A percentile compares a stretch with the other conserved stretches of the same genome.
phyloP scores from a whole-genome alignment of 106 monocot species.

The Allium fistulosum region DNA sequence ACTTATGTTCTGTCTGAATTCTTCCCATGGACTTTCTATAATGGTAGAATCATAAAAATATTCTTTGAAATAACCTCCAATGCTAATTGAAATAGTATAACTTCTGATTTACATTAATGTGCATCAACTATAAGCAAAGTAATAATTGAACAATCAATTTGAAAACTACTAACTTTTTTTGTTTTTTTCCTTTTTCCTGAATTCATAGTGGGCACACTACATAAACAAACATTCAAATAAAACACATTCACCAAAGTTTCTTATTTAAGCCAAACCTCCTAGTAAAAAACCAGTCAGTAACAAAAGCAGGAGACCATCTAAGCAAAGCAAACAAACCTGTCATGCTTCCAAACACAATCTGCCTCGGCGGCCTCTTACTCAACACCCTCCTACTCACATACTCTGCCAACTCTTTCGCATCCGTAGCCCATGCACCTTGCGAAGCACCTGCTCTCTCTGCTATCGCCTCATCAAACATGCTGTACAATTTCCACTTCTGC shows the following conservation, averaged over 20 bases:
- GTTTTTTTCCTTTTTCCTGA: too few relatives aligned
- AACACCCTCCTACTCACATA: slow-evolving; percentile 22
- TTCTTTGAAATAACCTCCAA: too few relatives aligned
- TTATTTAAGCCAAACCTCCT: slow-evolving; percentile 31
- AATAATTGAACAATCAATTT: too few relatives aligned
- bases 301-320: slow-evolving; percentile 13
- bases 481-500: slow-evolving; percentile 22
- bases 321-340: slow-evolving; percentile 29
- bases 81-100: too few relatives aligned
- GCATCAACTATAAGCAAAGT: too few relatives aligned
- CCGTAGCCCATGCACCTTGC: slow-evolving; percentile 21
- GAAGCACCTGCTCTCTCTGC: slow-evolving; percentile 32
- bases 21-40: too few relatives aligned
- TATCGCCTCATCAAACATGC: slow-evolving; percentile 21
- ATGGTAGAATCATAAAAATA: too few relatives aligned
- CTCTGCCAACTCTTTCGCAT: slow-evolving; percentile 16
- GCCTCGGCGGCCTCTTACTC: slow-evolving; percentile 27
- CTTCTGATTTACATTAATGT: too few relatives aligned
- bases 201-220: too few relatives aligned
- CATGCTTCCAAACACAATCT: slow-evolving; percentile 33
- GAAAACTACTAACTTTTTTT: too few relatives aligned
- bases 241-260: slow-evolving; percentile 10
- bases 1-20: too few relatives aligned
- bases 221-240: too few relatives aligned
- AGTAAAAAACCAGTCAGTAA: slow-evolving; percentile 25